A percentile compares a stretch with the other conserved stretches of the same genome.
These are phyloP conservation scores for Starmerella bombicola DNA, from an alignment of 805 yeast species.

Conservation along the genomic window DNA sequence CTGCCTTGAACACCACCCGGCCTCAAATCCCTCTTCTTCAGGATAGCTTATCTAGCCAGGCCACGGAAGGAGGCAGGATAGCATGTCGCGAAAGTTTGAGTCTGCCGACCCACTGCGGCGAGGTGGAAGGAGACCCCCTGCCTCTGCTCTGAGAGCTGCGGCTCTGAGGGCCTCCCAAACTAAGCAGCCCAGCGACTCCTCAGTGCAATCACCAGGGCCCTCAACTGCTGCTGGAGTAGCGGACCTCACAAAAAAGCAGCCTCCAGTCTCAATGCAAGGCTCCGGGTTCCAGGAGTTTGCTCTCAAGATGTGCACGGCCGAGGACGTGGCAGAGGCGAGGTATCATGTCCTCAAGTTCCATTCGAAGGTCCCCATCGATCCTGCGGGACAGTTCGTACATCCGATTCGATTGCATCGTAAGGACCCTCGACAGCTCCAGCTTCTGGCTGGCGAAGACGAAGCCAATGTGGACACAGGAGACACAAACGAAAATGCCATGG, in stretches of 20 bases:
- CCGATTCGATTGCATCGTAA: constrained; percentile 87
- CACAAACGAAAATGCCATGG: background rate
- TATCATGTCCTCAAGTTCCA: constrained; percentile 76
- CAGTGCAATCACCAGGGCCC: background rate
- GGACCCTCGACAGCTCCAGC: constrained; percentile 84
- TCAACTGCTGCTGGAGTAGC: constrained; percentile 11
- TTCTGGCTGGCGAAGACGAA: constrained; percentile 40
- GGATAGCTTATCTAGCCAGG: too few relatives aligned
- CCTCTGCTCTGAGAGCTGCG: constrained; percentile 10
- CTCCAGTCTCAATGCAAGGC: constrained; percentile 6
- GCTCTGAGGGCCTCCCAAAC: constrained; percentile 5
- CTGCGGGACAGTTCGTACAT: constrained; percentile 52
- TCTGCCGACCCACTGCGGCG: constrained; percentile 22
- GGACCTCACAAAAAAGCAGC: constrained; percentile 13
- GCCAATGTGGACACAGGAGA: background rate
- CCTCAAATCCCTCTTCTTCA: too few relatives aligned
- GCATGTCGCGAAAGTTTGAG: constrained; percentile 20
- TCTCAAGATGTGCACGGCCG: constrained; percentile 57
- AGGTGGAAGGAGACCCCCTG: constrained; percentile 18
- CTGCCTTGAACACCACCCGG: too few relatives aligned
- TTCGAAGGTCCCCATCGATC: constrained; percentile 58
- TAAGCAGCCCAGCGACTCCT: background rate
- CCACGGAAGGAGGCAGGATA: too few relatives aligned
- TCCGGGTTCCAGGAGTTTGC: constrained; percentile 36
- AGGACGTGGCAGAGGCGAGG: constrained; percentile 59